Base-by-base conservation (phyloP, 129 eudicot genomes). In the Mikania micrantha region DNA sequence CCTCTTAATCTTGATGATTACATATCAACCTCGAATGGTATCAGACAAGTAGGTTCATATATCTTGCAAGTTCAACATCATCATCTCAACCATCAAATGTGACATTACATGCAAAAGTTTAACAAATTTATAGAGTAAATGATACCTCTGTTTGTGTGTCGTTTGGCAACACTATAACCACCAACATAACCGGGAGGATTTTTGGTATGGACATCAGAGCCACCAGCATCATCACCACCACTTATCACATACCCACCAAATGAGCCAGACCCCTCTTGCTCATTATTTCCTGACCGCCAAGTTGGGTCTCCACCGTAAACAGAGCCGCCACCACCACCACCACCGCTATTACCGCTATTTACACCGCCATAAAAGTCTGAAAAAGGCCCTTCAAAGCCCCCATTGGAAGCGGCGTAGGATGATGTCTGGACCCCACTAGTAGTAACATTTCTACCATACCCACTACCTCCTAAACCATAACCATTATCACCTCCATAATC, bases 121-220 rank as follows among this genome's bases (percentile, higher is more conserved):
- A 45, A 45, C 52, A n/a, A 39, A 32, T 15, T 59, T 59, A 63
- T 27, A 40, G 27, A 70, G 20, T 34, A 67, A n/a, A 59, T 1
- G n/a, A 28, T 77, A 85, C 92, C 92, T 74, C 88, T 80, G 58
- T 64, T 77, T 66, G 85, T 13, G 54, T 82, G 88, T 72, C 88
- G 75, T 69, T 82, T 77, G 36, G 82, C 57, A 67, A 82, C 80
- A 35, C 82, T 58, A 66, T 82, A 77, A 54, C 84, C 84, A 70
- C 91, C 92, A 76, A 80, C 69, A 78, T 79, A 85, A 64, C 88
- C 85, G 20, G 92, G 79, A 63, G 88, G 54, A 59, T 48, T 70
- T 67, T 82, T 85, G 17, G 69, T 29, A 44, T 74, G 77, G 52
- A 73, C 72, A 73, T 79, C 88, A 47, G 76, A 54, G 20, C 80